These are phyloP conservation scores for Zopfia rhizophila DNA, from an alignment of 2,329 filamentous ascomycete genomes.

Conservation along the genomic window DNA sequence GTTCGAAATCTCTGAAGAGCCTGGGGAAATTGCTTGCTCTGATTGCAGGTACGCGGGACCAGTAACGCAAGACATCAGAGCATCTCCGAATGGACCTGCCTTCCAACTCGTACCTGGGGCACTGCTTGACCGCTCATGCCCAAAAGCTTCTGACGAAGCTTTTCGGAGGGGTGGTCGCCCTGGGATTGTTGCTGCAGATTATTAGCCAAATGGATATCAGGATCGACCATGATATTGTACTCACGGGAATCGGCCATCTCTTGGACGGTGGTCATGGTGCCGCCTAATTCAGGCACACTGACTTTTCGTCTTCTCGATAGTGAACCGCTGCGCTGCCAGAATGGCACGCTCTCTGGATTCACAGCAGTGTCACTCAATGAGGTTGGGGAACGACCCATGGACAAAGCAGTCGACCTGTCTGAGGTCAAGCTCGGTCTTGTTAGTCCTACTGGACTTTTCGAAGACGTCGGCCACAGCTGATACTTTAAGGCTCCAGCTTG, in stretches of 20 bases:
- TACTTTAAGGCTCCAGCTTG: constrained; percentile 41
- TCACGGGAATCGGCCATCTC: constrained; percentile 53
- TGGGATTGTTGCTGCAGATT: constrained; percentile 49
- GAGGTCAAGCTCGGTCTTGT: constrained; percentile 27
- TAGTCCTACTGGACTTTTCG: constrained; percentile 38
- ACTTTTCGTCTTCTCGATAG: constrained; percentile 53
- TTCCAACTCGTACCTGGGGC: constrained; percentile 52
- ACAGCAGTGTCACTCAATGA: constrained; percentile 54
- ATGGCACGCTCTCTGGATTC: constrained; percentile 40
- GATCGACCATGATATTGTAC: too few relatives aligned
- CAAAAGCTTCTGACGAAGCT: constrained; percentile 44
- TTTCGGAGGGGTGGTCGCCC: constrained; percentile 52
- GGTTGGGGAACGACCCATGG: constrained; percentile 50
- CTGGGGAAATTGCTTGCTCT: constrained; percentile 27
- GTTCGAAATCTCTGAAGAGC: constrained; percentile 28
- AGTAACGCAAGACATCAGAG: constrained; percentile 51
- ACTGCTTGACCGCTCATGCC: constrained; percentile 53
- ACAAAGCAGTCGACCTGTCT: constrained; percentile 49
- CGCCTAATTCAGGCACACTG: constrained; percentile 52
- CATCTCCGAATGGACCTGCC: constrained; percentile 52
- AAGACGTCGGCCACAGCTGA: constrained; percentile 47
- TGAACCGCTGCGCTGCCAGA: constrained; percentile 50
- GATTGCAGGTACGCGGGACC: constrained; percentile 41
- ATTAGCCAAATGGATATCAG: too few relatives aligned
- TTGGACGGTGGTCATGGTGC: constrained; percentile 52